Evolutionary conservation across 192 early-diverging fungal genomes (phyloP), one percentile per base, ranked within the genome.

Genomic region (Backusella morwellensis): DNA sequence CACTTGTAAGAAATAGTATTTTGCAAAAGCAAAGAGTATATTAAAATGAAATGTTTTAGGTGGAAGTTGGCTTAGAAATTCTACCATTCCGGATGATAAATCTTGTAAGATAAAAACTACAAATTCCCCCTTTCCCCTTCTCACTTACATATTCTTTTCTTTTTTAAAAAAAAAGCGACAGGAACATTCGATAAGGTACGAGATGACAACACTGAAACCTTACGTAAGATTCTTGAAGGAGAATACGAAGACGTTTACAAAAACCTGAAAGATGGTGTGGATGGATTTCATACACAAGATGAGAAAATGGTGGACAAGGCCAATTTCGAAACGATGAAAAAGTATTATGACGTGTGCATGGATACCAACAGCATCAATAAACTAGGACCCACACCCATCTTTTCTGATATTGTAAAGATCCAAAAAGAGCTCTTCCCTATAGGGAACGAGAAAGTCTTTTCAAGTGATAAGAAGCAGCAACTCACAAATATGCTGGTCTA

Each of bases 81-180:
- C 89, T 35, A 67, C 84, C 4, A 91, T 93, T 66, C 90, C 92
- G 14, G 87, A 89, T 29, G 90, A 91, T 77, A 85, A 90, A 78
- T 77, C 89, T 1, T 59, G 75, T 82, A 82, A 68, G 66, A 59
- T 15, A 29, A 34, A 2, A 21, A 56, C 21, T 12, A 63, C 56
- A 12, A 4, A 63, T 29, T 11, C 8, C 35, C 14, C 32, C n/a
- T 66, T 44, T 66, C 47, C 44, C 12, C 41, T 17, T 70, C 35
- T 41, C 1, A 59, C 19, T 36, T 52, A 44, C 4, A 12, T 42
- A 21, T 38, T 41, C n/a, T 36, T 4, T 17, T 59, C 32, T 35
- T 35, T 32, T 14, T 71, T n/a, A 29, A 63, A 29, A 29, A 26
- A 23, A 63, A 26, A 73, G 74, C 52, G 11, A 56, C 66, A 35